Evolutionary conservation across 495 filamentous ascomycete genomes (phyloP).

Genomic region (Geoglossum glabrum): DNA sequence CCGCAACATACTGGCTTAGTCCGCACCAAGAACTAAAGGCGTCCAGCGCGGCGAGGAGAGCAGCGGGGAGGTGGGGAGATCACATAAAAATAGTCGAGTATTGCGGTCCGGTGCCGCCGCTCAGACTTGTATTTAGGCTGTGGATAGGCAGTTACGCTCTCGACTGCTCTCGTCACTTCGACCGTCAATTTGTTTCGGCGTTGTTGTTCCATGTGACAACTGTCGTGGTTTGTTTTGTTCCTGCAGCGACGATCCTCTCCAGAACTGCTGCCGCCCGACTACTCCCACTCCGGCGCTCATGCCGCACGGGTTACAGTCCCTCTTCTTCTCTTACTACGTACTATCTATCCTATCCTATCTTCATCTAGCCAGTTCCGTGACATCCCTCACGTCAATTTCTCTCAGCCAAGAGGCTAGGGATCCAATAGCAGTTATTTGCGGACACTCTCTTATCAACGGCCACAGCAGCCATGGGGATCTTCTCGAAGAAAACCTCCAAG

Average conservation of each 20-base stretch:
- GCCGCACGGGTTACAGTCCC: not conserved
- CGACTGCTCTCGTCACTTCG: not conserved
- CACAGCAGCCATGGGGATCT: slow-evolving; percentile 4
- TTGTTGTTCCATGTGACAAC: not conserved
- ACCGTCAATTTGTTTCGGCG: not conserved
- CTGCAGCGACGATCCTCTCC: not conserved
- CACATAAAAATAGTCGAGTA: too few species aligned
- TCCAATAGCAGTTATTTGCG: not conserved
- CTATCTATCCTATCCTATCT: not conserved
- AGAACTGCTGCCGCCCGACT: not conserved
- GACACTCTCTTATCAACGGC: not conserved
- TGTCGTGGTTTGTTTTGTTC: not conserved
- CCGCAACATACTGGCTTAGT: too few species aligned
- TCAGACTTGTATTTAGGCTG: too few species aligned
- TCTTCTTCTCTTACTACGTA: too few species aligned
- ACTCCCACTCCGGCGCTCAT: not conserved
- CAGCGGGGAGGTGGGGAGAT: too few species aligned
- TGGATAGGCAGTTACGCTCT: not conserved
- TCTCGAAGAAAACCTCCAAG: slow-evolving; percentile 5
- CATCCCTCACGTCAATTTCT: not conserved
- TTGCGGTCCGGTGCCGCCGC: too few species aligned
- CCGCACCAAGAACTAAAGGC: too few species aligned
- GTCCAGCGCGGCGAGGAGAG: too few species aligned
- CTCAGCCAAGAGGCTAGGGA: not conserved
- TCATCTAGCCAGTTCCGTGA: not conserved